Percentiles rank a stretch among this genome's conserved stretches.
Evolutionary conservation across 176 grass and related monocot genomes (phyloP).

Genomic region (Bromus sterilis): DNA sequence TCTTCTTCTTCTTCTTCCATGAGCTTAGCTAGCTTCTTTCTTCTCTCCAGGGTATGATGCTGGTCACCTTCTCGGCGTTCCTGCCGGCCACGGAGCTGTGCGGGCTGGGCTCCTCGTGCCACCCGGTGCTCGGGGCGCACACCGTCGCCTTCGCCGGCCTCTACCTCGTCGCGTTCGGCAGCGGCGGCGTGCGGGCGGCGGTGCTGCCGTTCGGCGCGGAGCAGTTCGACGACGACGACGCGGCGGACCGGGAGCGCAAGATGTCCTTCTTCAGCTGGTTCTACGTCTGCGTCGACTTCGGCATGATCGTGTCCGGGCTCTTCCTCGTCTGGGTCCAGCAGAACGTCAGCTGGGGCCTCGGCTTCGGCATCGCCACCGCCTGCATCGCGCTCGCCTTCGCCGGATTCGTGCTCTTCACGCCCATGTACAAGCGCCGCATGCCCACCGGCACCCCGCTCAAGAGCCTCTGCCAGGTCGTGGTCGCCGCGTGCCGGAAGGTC

Average conservation of each 20-base stretch:
- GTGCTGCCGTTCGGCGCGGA: conserved; percentile 76
- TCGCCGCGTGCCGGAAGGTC: conserved; percentile 50
- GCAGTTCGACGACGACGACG: conserved; percentile 56
- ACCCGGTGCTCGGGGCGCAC: not conserved
- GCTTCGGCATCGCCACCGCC: conserved; percentile 64
- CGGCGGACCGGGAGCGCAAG: conserved; percentile 48
- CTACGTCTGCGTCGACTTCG: conserved; percentile 75
- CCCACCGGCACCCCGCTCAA: conserved; percentile 57
- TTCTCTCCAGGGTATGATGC: conserved; percentile 35
- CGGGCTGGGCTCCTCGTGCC: conserved; percentile 8
- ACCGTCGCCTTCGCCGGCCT: conserved; percentile 42
- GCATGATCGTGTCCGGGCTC: conserved; percentile 56
- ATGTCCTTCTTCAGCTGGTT: conserved; percentile 73
- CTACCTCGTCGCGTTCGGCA: conserved; percentile 62
- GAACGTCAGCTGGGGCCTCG: conserved; percentile 78
- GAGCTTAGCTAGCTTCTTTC: not conserved
- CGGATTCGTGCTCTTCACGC: conserved; percentile 44
- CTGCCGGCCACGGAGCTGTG: conserved; percentile 26
- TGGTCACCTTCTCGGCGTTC: conserved; percentile 48
- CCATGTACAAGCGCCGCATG: conserved; percentile 39
- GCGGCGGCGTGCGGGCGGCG: conserved; percentile 61
- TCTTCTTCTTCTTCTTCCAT: not conserved
- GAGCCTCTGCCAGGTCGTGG: conserved; percentile 53
- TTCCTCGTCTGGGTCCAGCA: conserved; percentile 83
- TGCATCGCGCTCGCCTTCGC: conserved; percentile 44